Evolutionary conservation across 139 green algal genomes (phyloP).

Genomic region (Pedinophyceae sp.): DNA sequence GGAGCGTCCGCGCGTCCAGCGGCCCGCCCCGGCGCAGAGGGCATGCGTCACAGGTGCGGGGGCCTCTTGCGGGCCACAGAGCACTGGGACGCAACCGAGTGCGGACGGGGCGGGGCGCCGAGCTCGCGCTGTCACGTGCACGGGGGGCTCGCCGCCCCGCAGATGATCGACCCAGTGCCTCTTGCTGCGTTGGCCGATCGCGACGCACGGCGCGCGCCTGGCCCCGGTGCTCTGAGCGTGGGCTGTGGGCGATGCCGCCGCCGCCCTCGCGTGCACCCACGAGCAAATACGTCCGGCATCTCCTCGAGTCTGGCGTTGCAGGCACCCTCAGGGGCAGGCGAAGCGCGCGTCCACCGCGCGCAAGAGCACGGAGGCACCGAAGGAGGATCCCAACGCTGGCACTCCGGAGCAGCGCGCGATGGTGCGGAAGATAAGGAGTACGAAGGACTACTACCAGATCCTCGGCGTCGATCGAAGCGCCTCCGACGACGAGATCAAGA

Average conservation of each 20-base stretch:
- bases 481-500: conserved; percentile 23
- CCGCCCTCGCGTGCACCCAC: background rate
- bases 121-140: background rate
- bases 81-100: background rate
- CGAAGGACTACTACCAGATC: conserved; percentile 23
- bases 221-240: background rate
- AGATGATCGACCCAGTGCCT: background rate
- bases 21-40: background rate
- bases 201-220: background rate
- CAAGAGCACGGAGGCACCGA: background rate
- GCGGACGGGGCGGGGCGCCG: background rate
- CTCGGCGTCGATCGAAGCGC: conserved; percentile 10
- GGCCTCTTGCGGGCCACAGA: background rate
- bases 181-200: background rate
- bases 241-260: too few species aligned
- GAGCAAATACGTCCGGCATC: background rate
- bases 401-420: conserved; percentile 15
- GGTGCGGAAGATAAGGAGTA: conserved; percentile 10
- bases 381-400: background rate
- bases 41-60: background rate
- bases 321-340: background rate
- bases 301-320: background rate
- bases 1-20: background rate
- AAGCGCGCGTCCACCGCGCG: background rate
- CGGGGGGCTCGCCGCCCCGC: background rate